Base-by-base conservation (phyloP, 2,329 filamentous ascomycete species). In the Phialophora tarda region DNA sequence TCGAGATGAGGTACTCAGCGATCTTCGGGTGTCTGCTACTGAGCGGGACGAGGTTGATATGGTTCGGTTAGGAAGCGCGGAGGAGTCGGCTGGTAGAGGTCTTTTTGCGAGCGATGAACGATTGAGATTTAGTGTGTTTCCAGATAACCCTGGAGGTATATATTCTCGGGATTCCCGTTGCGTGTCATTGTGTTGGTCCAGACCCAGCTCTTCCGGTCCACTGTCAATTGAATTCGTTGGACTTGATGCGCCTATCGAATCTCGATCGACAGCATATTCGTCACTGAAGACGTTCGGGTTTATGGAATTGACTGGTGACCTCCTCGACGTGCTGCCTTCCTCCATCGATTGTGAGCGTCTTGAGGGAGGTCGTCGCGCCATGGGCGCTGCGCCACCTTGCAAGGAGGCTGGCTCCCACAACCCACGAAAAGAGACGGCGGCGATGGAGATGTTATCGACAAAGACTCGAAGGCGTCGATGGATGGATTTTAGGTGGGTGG, bases 251-350 rank as follows among this genome's bases (percentile, higher is more conserved):
- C 23, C 24, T 61, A 66, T 38, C 21, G 63, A 59, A 21, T 68
- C 62, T 26, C 50, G 62, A 68, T 82, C 79, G 70, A 82, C 71
- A 8, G 80, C 81, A 71, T 80, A 82, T 50, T 82, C 80, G 71
- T 83, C 81, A 66, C 81, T 81, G 72, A 83, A 83, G 44, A 83
- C 77, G 72, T 83, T 79, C 55, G 78, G 76, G 68, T 80, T 78
- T 50, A 76, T 53, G n/a, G 67, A 65, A 17, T 65, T 59, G 38
- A 57, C 64, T 28, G 71, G 71, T 30, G 61, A 32, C 47, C 66
- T 62, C 55, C 60, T 59, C 53, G 66, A 69, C 54, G 61, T 62
- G 38, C 51, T 59, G 14, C 59, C 61, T 14, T 62, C 54, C 28
- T 59, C 65, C 44, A 59, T 63, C 48, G 67, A 66, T 53, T 55